These are phyloP conservation scores for Strobilomyces confusus DNA, from an alignment of 768 basidiomycete species.

Conservation along the genomic window DNA sequence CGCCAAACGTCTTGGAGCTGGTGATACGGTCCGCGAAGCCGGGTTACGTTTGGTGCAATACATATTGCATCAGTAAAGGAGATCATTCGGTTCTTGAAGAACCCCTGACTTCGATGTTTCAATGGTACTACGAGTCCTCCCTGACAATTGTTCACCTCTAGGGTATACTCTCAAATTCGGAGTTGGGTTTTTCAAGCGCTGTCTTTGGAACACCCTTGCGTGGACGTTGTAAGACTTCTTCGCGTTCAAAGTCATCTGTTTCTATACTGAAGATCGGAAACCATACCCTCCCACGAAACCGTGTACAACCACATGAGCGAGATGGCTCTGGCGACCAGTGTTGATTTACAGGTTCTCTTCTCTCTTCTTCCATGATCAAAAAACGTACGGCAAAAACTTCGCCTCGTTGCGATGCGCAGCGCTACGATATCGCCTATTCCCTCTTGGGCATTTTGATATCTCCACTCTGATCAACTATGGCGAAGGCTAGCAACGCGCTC, in stretches of 20 bases:
- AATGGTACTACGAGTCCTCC: background rate
- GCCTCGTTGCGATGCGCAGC: background rate
- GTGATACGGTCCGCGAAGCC: no score
- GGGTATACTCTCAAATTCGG: background rate
- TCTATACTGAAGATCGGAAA: no score
- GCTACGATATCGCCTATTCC: background rate
- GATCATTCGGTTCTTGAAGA: no score
- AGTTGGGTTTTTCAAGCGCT: no score
- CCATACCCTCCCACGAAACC: no score
- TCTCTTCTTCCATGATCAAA: background rate
- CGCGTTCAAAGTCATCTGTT: background rate
- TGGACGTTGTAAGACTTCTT: no score
- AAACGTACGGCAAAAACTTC: background rate
- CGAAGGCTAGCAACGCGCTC: background rate
- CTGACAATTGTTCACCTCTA: background rate
- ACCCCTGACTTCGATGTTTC: background rate
- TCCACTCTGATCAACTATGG: background rate
- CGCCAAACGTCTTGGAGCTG: no score
- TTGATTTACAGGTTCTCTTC: no score
- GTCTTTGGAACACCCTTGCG: no score
- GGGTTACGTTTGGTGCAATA: background rate
- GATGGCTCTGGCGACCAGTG: no score
- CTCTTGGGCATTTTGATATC: background rate
- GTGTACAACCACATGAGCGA: no score
- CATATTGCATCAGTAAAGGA: no score